Conservation (phyloP, 2,329 filamentous ascomycete genomes). For the Penicillium sp. region DNA sequence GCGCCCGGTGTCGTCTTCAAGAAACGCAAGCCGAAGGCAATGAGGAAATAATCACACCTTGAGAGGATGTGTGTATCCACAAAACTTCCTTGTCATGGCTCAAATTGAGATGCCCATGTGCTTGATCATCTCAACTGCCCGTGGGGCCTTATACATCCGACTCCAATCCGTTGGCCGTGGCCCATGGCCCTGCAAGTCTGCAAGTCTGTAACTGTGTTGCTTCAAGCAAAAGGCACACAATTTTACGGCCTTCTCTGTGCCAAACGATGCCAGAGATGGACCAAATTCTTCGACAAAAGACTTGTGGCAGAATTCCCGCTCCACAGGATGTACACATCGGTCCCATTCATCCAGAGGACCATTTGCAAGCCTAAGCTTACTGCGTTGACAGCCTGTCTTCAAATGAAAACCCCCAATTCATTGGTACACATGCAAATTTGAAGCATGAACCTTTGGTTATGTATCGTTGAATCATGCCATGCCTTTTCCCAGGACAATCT, state of each 20-base stretch:
- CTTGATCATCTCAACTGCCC: neutral
- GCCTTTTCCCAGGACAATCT: neutral
- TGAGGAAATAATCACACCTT: constrained; percentile 27
- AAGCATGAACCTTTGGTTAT: neutral
- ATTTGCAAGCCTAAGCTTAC: neutral
- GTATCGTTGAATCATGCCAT: neutral
- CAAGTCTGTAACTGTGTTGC: neutral
- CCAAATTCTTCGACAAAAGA: neutral
- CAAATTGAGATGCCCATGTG: neutral
- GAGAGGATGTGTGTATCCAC: neutral
- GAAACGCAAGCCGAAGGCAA: constrained; percentile 42
- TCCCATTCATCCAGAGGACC: neutral
- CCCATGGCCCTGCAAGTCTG: neutral
- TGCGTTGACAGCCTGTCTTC: neutral
- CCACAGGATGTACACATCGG: neutral
- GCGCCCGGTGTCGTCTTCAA: constrained; percentile 39
- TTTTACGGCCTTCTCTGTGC: neutral
- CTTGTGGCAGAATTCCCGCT: neutral
- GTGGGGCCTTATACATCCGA: neutral
- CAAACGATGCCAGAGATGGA: neutral
- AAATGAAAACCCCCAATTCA: neutral
- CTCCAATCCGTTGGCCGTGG: neutral
- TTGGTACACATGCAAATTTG: neutral
- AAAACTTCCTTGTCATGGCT: neutral
- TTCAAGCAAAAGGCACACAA: neutral